These are phyloP conservation scores for Rosa lucieae DNA, from an alignment of 306 rosid species.

Conservation along the genomic window DNA sequence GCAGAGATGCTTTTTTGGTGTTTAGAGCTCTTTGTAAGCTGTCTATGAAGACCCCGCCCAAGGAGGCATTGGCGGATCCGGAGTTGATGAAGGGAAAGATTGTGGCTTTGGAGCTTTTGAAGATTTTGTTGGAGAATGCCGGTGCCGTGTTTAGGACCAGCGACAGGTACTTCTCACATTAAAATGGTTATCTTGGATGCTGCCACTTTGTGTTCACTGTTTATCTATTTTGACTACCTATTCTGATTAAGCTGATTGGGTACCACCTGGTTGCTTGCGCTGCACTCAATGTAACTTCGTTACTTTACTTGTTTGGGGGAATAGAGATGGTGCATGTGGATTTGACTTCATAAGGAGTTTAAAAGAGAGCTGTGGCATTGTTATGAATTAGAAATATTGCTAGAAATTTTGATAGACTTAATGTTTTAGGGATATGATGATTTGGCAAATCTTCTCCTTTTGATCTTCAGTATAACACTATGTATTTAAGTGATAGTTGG, in stretches of 20 bases:
- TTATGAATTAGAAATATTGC: neutral
- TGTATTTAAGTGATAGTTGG: neutral
- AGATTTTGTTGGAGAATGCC: conserved; percentile 96
- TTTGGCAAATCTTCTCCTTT: neutral
- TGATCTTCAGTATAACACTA: neutral
- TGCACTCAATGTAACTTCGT: neutral
- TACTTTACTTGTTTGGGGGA: neutral
- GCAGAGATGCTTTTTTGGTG: conserved; percentile 94
- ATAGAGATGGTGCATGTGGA: neutral
- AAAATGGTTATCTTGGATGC: neutral
- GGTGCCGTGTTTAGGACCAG: conserved; percentile 99
- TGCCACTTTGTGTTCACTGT: neutral
- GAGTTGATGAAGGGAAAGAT: conserved; percentile 95
- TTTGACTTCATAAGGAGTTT: neutral
- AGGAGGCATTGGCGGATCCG: conserved; percentile 86
- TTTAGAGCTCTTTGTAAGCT: conserved; percentile 95
- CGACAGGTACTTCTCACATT: conserved; percentile 64
- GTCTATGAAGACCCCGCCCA: conserved; percentile 94
- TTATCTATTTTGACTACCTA: neutral
- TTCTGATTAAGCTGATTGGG: neutral
- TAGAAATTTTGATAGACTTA: neutral
- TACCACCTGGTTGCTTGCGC: neutral
- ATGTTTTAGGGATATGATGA: neutral
- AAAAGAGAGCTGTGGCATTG: neutral
- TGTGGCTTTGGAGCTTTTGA: conserved; percentile 90